Conservation (phyloP, 441 rosid genomes). For the Aleurites moluccanus region DNA sequence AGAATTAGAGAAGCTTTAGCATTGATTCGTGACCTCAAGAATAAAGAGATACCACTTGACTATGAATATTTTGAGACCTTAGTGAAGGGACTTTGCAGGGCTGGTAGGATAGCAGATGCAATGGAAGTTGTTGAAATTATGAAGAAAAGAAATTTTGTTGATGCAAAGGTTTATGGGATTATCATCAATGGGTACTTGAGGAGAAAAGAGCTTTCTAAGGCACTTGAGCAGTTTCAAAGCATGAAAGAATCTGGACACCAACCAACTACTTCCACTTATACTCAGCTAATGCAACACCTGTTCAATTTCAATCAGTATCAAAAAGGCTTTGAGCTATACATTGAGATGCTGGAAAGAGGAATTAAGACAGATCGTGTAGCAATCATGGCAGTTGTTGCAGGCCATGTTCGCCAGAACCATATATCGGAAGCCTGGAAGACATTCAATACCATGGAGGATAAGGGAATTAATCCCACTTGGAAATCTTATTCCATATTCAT, state of each 20-base stretch:
- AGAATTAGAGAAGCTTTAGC: constrained; percentile 70
- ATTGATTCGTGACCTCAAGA: constrained; percentile 58
- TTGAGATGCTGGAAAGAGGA: constrained; percentile 67
- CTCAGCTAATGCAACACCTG: constrained; percentile 64
- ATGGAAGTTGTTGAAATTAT: constrained; percentile 65
- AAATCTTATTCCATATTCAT: constrained; percentile 58
- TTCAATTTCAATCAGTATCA: constrained; percentile 51
- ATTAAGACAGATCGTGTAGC: constrained; percentile 54
- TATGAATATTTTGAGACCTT: constrained; percentile 55
- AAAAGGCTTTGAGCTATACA: constrained; percentile 53
- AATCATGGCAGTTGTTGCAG: constrained; percentile 63
- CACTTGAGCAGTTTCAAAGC: constrained; percentile 50
- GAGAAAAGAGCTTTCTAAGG: constrained; percentile 54
- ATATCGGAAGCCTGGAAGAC: constrained; percentile 71
- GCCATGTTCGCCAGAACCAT: constrained; percentile 51
- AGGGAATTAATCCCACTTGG: constrained; percentile 54
- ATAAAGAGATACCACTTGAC: constrained; percentile 41
- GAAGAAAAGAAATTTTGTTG: constrained; percentile 53
- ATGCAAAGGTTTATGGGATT: constrained; percentile 48
- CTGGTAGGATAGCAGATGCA: constrained; percentile 68
- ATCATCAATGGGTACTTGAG: constrained; percentile 62
- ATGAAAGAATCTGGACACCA: constrained; percentile 53
- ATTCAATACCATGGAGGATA: constrained; percentile 52
- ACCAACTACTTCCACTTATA: constrained; percentile 54
- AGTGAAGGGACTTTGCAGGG: constrained; percentile 70